These are phyloP conservation scores for Oryza glaberrima DNA, from an alignment of 176 grass and related monocot genomes.

Conservation along the genomic window DNA sequence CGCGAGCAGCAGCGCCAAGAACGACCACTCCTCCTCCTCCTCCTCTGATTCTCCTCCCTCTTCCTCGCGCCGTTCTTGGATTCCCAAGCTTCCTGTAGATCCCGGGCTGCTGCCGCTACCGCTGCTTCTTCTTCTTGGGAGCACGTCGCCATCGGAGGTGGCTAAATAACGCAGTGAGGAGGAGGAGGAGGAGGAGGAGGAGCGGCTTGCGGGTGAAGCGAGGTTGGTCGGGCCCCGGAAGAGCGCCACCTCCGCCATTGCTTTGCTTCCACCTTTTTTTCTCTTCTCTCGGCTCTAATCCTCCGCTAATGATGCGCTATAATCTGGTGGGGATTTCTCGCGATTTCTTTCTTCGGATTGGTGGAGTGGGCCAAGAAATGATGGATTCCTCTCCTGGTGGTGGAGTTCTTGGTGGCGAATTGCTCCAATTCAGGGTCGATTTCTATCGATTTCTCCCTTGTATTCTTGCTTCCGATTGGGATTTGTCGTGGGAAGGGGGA, in stretches of 20 bases:
- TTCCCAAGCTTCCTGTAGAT: slow-evolving; percentile 36
- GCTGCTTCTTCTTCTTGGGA: slow-evolving; percentile 33
- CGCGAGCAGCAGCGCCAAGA: slow-evolving; percentile 74
- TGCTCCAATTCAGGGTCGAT: slow-evolving; percentile 25
- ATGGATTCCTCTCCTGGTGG: slow-evolving; percentile 24
- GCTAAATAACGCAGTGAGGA: slow-evolving; percentile 40
- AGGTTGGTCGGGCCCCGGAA: slow-evolving; percentile 56
- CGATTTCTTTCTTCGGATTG: slow-evolving; percentile 35
- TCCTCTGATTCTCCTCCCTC: slow-evolving; percentile 31
- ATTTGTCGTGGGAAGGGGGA: slow-evolving; percentile 23
- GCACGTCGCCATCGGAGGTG: slow-evolving; percentile 46
- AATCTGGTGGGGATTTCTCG: slow-evolving; percentile 47
- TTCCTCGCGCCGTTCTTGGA: slow-evolving; percentile 23
- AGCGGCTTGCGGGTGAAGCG: slow-evolving; percentile 54
- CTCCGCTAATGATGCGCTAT: slow-evolving; percentile 44
- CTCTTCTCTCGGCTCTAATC: slow-evolving; percentile 25
- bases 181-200: slow-evolving; percentile 27
- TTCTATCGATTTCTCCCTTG: background rate
- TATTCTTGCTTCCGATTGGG: slow-evolving; percentile 27
- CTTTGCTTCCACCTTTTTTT: slow-evolving; percentile 25
- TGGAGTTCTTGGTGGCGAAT: slow-evolving; percentile 49
- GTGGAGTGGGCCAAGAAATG: slow-evolving; percentile 52
- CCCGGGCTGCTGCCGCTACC: background rate
- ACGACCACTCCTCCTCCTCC: slow-evolving; percentile 60
- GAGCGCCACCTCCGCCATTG: slow-evolving; percentile 71